These are phyloP conservation scores for Pythium monospermum DNA, from an alignment of 352 stramenopile species.

Conservation along the genomic window DNA sequence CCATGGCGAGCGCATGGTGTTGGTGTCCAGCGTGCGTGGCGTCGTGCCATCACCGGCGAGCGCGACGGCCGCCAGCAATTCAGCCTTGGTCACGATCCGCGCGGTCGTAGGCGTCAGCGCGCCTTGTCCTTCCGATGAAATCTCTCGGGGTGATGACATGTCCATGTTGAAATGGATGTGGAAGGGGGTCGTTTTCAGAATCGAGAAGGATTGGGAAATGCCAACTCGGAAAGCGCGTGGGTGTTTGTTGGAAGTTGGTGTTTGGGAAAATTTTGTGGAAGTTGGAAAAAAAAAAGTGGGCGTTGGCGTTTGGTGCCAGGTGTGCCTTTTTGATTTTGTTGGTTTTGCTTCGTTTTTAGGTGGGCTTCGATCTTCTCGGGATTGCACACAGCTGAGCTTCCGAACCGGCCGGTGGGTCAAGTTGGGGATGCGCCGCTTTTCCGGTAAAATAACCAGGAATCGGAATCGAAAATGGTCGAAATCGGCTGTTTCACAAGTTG, in stretches of 20 bases:
- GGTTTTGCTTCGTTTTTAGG: no score
- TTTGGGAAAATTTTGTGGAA: no score
- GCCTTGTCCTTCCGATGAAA: conserved; percentile 64
- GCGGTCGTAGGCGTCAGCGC: conserved; percentile 62
- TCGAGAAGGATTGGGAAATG: conserved; percentile 8
- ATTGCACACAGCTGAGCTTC: neutral
- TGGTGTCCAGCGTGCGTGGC: conserved; percentile 45
- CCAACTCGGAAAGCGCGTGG: neutral
- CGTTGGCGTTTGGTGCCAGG: conserved; percentile 1
- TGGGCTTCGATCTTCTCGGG: neutral
- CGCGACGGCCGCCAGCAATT: conserved; percentile 20
- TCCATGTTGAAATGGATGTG: neutral
- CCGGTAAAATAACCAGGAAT: neutral
- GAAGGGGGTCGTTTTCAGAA: neutral
- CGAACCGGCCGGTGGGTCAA: neutral
- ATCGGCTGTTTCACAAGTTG: conserved; percentile 1
- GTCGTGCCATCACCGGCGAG: conserved; percentile 36
- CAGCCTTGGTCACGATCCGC: conserved; percentile 44
- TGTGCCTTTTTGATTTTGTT: no score
- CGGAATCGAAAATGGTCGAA: neutral
- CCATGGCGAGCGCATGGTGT: conserved; percentile 47
- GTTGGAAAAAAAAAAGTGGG: neutral
- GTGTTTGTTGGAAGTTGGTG: no score
- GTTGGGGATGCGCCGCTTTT: neutral
- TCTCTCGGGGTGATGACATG: conserved; percentile 45